Conservation (phyloP, 345 rosid genomes). For the Ceriops tagal region DNA sequence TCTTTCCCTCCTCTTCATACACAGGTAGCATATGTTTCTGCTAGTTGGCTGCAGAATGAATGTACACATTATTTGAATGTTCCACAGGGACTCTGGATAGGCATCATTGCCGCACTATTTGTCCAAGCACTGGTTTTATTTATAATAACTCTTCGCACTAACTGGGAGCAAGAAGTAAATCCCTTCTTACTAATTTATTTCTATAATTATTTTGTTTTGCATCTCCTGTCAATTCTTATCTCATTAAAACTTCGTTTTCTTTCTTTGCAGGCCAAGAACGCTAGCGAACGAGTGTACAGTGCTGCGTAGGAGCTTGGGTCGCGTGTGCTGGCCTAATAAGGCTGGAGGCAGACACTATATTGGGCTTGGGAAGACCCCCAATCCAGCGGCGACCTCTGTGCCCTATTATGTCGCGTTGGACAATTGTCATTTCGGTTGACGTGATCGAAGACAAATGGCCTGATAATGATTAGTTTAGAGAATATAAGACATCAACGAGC, state of each 20-base stretch:
- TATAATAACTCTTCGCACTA: constrained; percentile 10
- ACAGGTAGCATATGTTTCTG: background rate
- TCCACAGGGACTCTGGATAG: constrained; percentile 23
- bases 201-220: too few relatives aligned
- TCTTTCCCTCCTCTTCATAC: background rate
- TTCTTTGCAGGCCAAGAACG: constrained; percentile 13
- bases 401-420: too few relatives aligned
- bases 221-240: background rate
- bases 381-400: too few relatives aligned
- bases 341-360: too few relatives aligned
- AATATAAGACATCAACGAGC: too few relatives aligned
- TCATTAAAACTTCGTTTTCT: background rate
- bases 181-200: background rate
- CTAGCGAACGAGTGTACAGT: constrained; percentile 2
- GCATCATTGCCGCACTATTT: constrained; percentile 9
- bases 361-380: too few relatives aligned
- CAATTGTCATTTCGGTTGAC: too few relatives aligned
- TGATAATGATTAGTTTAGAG: too few relatives aligned
- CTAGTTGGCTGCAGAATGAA: background rate
- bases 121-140: constrained; percentile 6
- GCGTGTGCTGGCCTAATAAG: too few relatives aligned
- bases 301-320: too few relatives aligned
- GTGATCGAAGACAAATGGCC: too few relatives aligned
- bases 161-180: constrained; percentile 20
- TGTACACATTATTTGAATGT: background rate